Evolutionary conservation across 1,284 basidiomycete species (phyloP), one percentile per base, ranked within the genome.

Genomic region (Malassezia nana): DNA sequence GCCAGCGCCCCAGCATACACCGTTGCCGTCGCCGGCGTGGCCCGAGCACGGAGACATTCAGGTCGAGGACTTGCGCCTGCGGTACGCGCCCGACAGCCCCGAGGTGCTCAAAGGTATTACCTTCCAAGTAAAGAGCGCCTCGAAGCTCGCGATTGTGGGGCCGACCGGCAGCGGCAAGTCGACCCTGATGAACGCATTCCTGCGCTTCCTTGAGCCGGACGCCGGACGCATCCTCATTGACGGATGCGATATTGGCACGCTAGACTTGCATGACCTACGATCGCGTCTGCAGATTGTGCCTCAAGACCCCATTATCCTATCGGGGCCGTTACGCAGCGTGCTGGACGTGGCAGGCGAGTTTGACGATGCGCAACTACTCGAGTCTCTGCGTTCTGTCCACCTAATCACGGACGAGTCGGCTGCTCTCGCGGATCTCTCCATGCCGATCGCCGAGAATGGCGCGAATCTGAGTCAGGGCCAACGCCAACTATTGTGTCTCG

Each of bases 61-160:
- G 20, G 78, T 80, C 13, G 72, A 76, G 8, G 64, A 76, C 22
- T 62, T 80, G 2, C 76, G 75, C 0, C 75, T 76, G 48, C 68
- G 75, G 16, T 80, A 80, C 62, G 77, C 78, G 0, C 76, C 76
- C 6, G 74, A 76, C 54, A 75, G 79, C 6, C 77, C 78, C 1
- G 76, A 78, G 1, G 79, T 80, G 0, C 71, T 81, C 10, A 74
- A 76, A 45, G 69, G 72, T 24, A 75, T 81, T 8, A 72, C 73
- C 6, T 80, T 81, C 61, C 71, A 64, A 5, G 77, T 80, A 32
- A 69, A 77, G 51, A 77, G 84, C 4, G 84, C 86, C 2, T 81
- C 86, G 70, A 86, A 87, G 75, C 82, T 92, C 51, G 92, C 90
- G 20, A 84, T 95, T 55, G 81, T 95, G 4, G 90, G 85, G 7